Evolutionary conservation across 371 early-diverging fungal species (phyloP).

Genomic region (Amoeboaphelidium protococcarum): DNA sequence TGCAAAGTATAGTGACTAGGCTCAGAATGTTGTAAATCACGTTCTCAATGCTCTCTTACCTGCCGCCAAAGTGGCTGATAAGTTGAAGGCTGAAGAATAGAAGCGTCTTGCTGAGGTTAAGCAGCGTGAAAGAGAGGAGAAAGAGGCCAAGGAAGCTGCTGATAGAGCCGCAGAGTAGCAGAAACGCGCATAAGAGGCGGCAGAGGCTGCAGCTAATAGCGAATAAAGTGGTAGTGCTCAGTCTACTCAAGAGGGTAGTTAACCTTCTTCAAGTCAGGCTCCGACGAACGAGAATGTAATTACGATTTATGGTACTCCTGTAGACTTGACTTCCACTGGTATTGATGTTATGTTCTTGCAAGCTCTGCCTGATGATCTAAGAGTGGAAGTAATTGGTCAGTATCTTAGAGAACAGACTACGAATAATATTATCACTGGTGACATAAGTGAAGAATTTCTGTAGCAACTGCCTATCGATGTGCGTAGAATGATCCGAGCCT

Average conservation of each 20-base stretch:
- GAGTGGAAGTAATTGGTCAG: slow-evolving; percentile 67
- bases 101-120: background rate
- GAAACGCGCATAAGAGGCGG: background rate
- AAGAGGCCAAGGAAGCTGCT: slow-evolving; percentile 15
- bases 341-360: slow-evolving; percentile 81
- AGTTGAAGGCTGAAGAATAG: slow-evolving; percentile 1
- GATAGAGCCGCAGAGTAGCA: slow-evolving; percentile 5
- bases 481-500: slow-evolving; percentile 11
- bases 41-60: background rate
- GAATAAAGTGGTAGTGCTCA: slow-evolving; percentile 5
- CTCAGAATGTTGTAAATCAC: background rate
- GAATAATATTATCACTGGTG: background rate
- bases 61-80: background rate
- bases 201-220: slow-evolving; percentile 1
- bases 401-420: slow-evolving; percentile 22
- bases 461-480: slow-evolving; percentile 6
- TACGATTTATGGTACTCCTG: slow-evolving; percentile 31
- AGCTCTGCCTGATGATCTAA: slow-evolving; percentile 82
- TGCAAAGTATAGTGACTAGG: background rate
- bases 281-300: slow-evolving; percentile 15
- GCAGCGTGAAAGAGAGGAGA: slow-evolving; percentile 1
- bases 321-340: slow-evolving; percentile 77
- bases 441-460: slow-evolving; percentile 15
- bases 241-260: slow-evolving; percentile 8
- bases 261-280: slow-evolving; percentile 2